Base-by-base conservation (phyloP, 257 asterid genomes). In the Solanum stenotomum region DNA sequence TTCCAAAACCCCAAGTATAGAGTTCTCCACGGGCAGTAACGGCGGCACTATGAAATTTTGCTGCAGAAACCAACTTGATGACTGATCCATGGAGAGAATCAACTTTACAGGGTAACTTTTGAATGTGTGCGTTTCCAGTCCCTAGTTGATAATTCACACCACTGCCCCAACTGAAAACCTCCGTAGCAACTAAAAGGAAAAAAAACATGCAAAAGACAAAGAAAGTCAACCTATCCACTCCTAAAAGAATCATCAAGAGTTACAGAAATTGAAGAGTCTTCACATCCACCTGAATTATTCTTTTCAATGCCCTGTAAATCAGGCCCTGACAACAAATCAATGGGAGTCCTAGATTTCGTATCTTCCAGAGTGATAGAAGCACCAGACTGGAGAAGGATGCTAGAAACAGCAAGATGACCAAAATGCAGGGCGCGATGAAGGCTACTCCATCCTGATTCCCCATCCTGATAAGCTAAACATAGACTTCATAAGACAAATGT, bases 81-180 rank as follows among this genome's bases (percentile, higher is more conserved):
- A 91, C 90, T 25, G 91, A 93, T 71, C 94, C 99, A 88, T 93
- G 96, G 78, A 97, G 96, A 56, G 98, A 90, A 87, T 97, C 99
- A 89, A 97, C 95, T 94, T 97, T 97, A 94, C 99, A 94, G 25
- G 99, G 99, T 89, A 97, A 90, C 85, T 96, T 97, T 91, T 97
- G 99, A 85, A 97, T 93, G 91, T 97, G 99, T 7, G 96, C 98
- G 88, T 97, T 97, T 89, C 99, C 99, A 84, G 99, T 97, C 89
- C 99, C 99, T 87, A 97, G 95, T 89, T 97, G 99, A 92, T 95
- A 97, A 90, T 97, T 97, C 89, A 94, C 99, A 92, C 99, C 99
- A 91, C 99, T 97, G 27, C 99, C 99, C 99, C 99, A 97, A 90
- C 99, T 97, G 88, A 92, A 96, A 86, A 97, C 97, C 94, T 97